A percentile compares a stretch with the other conserved stretches of the same genome.
Evolutionary conservation across 129 eudicot species (phyloP).

Genomic region (Cynara cardunculus): DNA sequence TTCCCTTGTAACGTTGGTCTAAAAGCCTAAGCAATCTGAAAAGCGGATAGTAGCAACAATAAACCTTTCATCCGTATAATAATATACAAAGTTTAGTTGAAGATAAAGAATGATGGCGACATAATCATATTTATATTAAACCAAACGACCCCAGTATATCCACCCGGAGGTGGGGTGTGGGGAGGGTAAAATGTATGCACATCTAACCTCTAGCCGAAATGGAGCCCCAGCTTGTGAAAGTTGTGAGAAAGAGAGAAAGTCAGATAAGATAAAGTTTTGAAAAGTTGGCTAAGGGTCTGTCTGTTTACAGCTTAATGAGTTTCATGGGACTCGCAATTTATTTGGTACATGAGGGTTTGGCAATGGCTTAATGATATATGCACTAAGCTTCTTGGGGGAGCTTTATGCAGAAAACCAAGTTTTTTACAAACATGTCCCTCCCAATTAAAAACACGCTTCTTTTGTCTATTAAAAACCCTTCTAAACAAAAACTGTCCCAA

Average conservation of each 20-base stretch:
- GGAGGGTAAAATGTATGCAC: not conserved
- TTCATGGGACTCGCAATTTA: too few species aligned
- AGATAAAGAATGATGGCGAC: not conserved
- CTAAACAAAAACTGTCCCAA: too few species aligned
- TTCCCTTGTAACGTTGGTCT: constrained; percentile 86
- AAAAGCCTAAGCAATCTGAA: constrained; percentile 83
- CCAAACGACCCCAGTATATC: not conserved
- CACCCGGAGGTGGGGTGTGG: not conserved
- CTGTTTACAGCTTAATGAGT: too few species aligned
- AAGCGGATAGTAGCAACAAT: constrained; percentile 3
- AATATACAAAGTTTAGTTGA: not conserved
- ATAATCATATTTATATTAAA: not conserved
- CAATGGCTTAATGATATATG: too few species aligned
- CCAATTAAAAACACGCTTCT: too few species aligned
- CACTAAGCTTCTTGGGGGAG: too few species aligned
- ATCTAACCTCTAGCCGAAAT: not conserved
- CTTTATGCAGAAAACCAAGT: too few species aligned
- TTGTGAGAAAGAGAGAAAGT: not conserved
- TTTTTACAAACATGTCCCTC: too few species aligned
- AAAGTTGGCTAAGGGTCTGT: too few species aligned
- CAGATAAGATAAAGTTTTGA: too few species aligned
- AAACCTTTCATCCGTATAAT: not conserved
- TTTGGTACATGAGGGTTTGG: too few species aligned
- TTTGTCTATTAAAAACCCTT: too few species aligned
- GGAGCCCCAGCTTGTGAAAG: not conserved